Base-by-base conservation (phyloP, 140 eudicot species). In the Oenanthe javanica region DNA sequence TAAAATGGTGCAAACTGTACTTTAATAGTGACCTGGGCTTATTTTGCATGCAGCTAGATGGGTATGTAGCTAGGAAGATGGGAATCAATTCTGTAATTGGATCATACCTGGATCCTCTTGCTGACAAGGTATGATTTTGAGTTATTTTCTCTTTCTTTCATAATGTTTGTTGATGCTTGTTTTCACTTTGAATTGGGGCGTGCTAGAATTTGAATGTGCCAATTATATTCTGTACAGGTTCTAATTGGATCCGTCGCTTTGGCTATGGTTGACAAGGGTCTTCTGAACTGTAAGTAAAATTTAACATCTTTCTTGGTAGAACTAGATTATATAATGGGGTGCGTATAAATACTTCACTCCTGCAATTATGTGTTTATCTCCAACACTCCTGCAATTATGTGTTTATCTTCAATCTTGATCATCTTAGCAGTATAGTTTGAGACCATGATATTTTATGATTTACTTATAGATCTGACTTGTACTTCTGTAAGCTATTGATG, bases 81-180 rank as follows among this genome's bases (percentile, higher is more conserved):
- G 91, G 96, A 64, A 96, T 96, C 79, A 85, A 87, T 86, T 96
- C 99, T 80, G 99, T 96, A 13, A 93, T 96, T 82, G 99, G 99
- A 27, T 96, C 99, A 31, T 96, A 96, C 86, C 91, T 96, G 81
- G 99, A 96, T 86, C 99, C 98, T 82, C 98, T 96, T 79, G 99
- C 99, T 57, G 99, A 96, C 82, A 96, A 96, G 91, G 99, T 93
- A 86, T 83, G 75, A 74, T 42, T 71, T 47, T 61, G 76, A 31
- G 57, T 23, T 82, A 2, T 36, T 73, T 40, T 12, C 18, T 49
- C 15, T 55, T 84, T 47, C 47, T 45, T 25, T 50, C 21, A 23
- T 27, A 4, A 57, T 43, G 45, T 64, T 13, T 72, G 46, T 52
- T 77, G 19, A 18, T 8, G 10, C 9, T 52, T 2, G 9, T 73